Evolutionary conservation across 2,329 filamentous ascomycete genomes (phyloP), one percentile per base, ranked within the genome.

Genomic region (Botrytis cinerea): DNA sequence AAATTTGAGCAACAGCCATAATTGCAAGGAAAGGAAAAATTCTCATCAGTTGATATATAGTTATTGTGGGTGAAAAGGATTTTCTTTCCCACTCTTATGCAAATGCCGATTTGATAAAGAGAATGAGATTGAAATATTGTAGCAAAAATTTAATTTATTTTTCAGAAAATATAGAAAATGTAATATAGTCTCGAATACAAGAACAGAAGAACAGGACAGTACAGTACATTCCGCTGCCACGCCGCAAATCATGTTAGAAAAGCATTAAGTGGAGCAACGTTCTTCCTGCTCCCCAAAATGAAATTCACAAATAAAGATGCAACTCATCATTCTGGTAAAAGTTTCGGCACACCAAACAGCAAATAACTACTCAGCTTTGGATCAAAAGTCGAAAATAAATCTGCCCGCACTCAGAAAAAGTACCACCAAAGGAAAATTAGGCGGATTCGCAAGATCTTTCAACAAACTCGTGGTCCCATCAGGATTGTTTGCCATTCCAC

Each of bases 191-290:
- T 12, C 12, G 48, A 51, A 51, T 14, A 14, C 16, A 51, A n/a
- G 1, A 14, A n/a, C 10, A 1, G 5, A n/a, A n/a, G n/a, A n/a
- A 2, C 25, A 0, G 16, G 48, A 54, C 2, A 16, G 12, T 54
- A 3, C n/a, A 16, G 48, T 7, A 7, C 2, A 7, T n/a, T 0
- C 12, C 12, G 25, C 12, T n/a, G 25, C 12, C 25, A 54, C 25
- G 0, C 2, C 25, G 12, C 2, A 16, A n/a, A 54, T n/a, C 12
- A 54, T 54, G 25, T 54, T 16, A 54, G 22, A n/a, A 54, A n/a
- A 54, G 25, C 25, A 54, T n/a, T 0, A 16, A 16, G 5, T 25
- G 48, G 16, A 25, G 4, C 4, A n/a, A 6, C 22, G 12, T 2
- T 25, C 22, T 14, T 25, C 22, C 5, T 25, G 9, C 46, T 10